phyloP scores from a whole-genome alignment of 176 grass and related monocot genomes.

The Avena sativa region DNA sequence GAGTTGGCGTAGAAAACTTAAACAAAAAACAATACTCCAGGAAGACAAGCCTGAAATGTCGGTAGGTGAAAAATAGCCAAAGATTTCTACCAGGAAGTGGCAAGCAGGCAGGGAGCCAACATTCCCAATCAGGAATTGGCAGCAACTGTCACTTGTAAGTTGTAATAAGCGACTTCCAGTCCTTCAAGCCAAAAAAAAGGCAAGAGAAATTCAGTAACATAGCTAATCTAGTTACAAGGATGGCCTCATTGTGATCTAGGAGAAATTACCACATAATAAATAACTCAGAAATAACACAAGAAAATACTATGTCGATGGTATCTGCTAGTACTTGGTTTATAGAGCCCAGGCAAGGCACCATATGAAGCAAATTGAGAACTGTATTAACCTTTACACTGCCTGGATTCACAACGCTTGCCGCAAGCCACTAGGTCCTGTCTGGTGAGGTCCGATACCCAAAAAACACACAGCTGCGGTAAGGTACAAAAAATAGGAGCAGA shows the following conservation, averaged over 20 bases:
- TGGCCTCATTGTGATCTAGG: background rate
- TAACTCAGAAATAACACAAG: background rate
- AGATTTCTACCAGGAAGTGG: slow-evolving; percentile 29
- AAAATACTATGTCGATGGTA: background rate
- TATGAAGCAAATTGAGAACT: background rate
- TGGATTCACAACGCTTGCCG: background rate
- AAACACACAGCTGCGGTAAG: background rate
- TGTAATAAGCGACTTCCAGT: background rate
- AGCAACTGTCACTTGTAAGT: background rate
- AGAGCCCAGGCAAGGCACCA: background rate
- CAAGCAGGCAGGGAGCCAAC: slow-evolving; percentile 8
- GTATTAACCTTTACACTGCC: background rate
- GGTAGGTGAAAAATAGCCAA: no score
- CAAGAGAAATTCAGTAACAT: background rate
- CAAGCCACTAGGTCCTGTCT: background rate
- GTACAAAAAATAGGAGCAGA: background rate
- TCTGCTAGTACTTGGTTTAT: background rate
- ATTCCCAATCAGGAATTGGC: background rate
- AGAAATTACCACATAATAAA: background rate
- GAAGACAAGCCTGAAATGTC: no score
- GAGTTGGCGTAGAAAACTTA: no score
- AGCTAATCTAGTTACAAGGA: background rate
- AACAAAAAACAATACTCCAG: no score
- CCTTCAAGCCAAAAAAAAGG: slow-evolving; percentile 15
- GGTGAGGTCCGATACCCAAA: background rate